phyloP scores from a whole-genome alignment of 75 land plant species.

The Picea glauca region DNA sequence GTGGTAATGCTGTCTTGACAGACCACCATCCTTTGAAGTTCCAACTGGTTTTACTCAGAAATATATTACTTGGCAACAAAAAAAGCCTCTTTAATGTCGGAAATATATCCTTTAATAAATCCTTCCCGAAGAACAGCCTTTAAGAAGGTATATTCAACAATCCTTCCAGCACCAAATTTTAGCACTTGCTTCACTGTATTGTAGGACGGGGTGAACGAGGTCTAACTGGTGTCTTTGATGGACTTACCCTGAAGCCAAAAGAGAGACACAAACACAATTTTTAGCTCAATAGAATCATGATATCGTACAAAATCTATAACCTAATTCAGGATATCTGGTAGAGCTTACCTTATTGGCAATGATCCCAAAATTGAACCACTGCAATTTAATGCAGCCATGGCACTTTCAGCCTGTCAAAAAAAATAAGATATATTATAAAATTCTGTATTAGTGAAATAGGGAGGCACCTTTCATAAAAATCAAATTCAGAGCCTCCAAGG shows the following conservation, averaged over 20 bases:
- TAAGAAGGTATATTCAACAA: too few relatives aligned
- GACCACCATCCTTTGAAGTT: too few relatives aligned
- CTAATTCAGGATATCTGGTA: background rate
- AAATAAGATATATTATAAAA: background rate
- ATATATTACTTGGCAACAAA: too few relatives aligned
- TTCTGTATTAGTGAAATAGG: too few relatives aligned
- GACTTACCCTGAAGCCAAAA: conserved; percentile 38
- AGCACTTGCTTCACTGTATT: background rate
- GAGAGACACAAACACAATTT: background rate
- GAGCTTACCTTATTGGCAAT: conserved; percentile 40
- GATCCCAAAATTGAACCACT: conserved; percentile 52
- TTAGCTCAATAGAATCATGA: background rate
- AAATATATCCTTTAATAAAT: too few relatives aligned
- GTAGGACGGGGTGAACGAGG: conserved; percentile 51
- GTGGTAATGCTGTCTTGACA: too few relatives aligned
- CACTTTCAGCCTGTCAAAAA: conserved; percentile 54
- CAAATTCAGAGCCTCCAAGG: too few relatives aligned
- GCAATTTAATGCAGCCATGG: conserved; percentile 51
- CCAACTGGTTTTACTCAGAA: too few relatives aligned
- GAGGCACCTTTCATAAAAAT: too few relatives aligned
- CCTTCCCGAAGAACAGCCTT: too few relatives aligned
- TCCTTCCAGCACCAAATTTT: too few relatives aligned
- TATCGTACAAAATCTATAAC: background rate
- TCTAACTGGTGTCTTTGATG: conserved; percentile 53
- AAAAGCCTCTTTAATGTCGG: too few relatives aligned